Evolutionary conservation across 177 flowering plant species (phyloP), one percentile per base, ranked within the genome.

Genomic region (Vitis hybrid): DNA sequence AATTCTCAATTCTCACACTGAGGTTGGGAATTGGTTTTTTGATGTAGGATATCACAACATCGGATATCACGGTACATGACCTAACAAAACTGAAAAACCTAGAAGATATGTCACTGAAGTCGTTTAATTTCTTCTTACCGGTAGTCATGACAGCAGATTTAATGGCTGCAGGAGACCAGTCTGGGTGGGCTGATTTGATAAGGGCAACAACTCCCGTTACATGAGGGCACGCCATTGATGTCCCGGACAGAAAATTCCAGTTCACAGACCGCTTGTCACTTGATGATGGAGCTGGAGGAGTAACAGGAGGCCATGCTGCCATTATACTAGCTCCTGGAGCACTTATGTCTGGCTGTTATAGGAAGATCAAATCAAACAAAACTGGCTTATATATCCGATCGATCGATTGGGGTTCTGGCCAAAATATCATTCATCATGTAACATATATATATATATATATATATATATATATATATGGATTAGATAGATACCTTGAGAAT

Each of bases 221-320:
- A 68, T 90, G 95, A 48, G 95, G 95, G 75, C 95, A 90, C 0
- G 95, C 74, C 91, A 88, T 87, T 8, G 96, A 91, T 1, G 96
- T 91, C 11, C 96, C 96, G 0, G 93, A 81, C 52, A 55, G 81
- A 56, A 91, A 81, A 66, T 83, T 89, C 96, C 96, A 91, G 6
- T 64, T 64, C 56, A 84, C 89, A 0, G 76, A 73, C 6, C 85
- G 84, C 1, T 6, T 2, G 52, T 87, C 95, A 0, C 24, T 14
- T 0, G 78, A 62, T 5, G 63, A 50, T 65, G 68, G 14, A 4
- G 88, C 70, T 8, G 91, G 91, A n/a, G 92, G 77, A 10, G 79
- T 69, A 7, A 73, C 66, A 2, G 86, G 69, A 30, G 93, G 86
- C 96, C 96, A 91, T 72, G 93, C 91, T 64, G 88, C 96, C 62